A percentile compares a stretch with the other conserved stretches of the same genome.
Conservation (phyloP, 2,329 filamentous ascomycete species). For the Trichoderma aggressivum region DNA sequence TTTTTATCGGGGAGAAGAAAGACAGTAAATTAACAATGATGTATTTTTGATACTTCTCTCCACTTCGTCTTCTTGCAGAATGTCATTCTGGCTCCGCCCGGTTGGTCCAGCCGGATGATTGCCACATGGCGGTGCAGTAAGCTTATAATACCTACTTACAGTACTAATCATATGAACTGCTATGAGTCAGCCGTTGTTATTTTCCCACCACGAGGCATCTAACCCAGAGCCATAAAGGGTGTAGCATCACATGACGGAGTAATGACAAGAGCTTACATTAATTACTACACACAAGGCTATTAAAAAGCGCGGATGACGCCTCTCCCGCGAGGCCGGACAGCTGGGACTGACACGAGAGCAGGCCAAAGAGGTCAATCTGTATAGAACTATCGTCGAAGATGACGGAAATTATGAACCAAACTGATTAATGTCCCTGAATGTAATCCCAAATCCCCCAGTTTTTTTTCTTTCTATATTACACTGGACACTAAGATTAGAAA, state of each 20-base stretch:
- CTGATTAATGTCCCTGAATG: not conserved
- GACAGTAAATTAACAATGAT: not conserved
- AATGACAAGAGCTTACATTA: not conserved
- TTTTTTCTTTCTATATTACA: constrained; percentile 12
- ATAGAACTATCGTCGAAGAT: constrained; percentile 1
- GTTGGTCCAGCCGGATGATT: not conserved
- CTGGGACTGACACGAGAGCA: not conserved
- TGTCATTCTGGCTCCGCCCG: not conserved
- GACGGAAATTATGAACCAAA: constrained; percentile 4
- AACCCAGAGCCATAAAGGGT: not conserved
- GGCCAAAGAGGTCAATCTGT: not conserved
- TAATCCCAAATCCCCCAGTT: not conserved
- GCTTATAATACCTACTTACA: not conserved
- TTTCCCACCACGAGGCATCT: not conserved
- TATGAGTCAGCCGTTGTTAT: not conserved
- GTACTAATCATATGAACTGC: not conserved
- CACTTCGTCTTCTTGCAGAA: not conserved
- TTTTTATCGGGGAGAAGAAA: not conserved
- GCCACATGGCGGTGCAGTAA: constrained; percentile 10
- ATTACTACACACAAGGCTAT: not conserved
- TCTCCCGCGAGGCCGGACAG: not conserved
- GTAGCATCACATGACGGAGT: not conserved
- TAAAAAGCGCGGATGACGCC: not conserved
- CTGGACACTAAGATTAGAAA: not conserved
- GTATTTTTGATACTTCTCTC: not conserved